Conservation (phyloP, 176 grass and related monocot species). For the Neostapfia colusana region DNA sequence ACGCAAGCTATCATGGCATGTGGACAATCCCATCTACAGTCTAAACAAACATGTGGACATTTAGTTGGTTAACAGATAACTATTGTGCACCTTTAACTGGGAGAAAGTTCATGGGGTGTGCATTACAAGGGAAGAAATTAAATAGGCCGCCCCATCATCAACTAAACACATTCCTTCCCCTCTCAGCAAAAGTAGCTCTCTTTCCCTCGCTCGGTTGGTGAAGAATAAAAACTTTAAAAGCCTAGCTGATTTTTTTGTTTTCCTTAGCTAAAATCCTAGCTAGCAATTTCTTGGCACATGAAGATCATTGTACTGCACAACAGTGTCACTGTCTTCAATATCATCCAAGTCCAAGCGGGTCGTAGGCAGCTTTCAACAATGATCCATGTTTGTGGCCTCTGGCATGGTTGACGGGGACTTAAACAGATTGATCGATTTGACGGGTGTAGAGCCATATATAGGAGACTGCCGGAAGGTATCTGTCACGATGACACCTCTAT, state of each 20-base stretch:
- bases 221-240: not conserved
- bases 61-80: conserved; percentile 9
- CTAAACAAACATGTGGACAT: conserved; percentile 12
- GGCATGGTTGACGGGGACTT: not conserved
- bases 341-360: not conserved
- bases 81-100: not conserved
- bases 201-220: not conserved
- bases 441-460: not conserved
- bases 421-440: not conserved
- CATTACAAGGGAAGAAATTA: not conserved
- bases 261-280: not conserved
- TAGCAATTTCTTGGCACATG: not conserved
- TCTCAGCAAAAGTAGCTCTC: not conserved
- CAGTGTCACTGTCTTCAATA: not conserved
- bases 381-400: conserved; percentile 1
- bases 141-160: not conserved
- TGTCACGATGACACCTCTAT: not conserved
- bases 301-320: not conserved
- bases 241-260: not conserved
- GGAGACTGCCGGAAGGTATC: not conserved
- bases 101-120: not conserved
- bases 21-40: no score
- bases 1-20: not conserved
- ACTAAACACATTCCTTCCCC: conserved; percentile 20
- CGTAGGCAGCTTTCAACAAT: not conserved